phyloP scores from a whole-genome alignment of 2,329 filamentous ascomycete genomes.

The Fusarium brevicatenulatum region DNA sequence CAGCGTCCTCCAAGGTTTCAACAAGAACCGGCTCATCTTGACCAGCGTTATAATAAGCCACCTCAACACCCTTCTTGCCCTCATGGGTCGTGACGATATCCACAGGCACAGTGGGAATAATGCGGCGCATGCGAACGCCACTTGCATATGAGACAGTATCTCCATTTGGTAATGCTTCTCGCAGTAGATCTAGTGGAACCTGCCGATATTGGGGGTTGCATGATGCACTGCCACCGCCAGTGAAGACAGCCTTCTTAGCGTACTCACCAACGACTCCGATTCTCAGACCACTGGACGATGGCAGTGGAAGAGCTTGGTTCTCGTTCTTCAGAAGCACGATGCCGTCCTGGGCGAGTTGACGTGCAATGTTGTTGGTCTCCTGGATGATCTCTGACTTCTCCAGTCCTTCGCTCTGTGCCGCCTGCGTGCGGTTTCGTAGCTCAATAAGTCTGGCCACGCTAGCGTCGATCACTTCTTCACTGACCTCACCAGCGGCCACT shows the following conservation, averaged over 20 bases:
- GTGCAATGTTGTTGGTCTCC: slow-evolving; percentile 22
- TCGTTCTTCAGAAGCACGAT: slow-evolving; percentile 33
- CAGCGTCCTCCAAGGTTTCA: background rate
- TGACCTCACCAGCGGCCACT: background rate
- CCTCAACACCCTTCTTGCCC: background rate
- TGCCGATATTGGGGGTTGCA: background rate
- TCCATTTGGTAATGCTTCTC: rapidly evolving
- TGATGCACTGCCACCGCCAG: background rate
- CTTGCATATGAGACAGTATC: rapidly evolving
- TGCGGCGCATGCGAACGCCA: background rate
- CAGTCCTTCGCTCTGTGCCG: background rate
- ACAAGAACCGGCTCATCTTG: rapidly evolving
- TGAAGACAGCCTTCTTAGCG: background rate
- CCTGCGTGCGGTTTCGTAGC: slow-evolving; percentile 11
- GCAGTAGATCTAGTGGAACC: background rate
- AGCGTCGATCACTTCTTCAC: slow-evolving; percentile 3
- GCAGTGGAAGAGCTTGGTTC: background rate
- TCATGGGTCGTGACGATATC: rapidly evolving
- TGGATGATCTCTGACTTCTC: slow-evolving; percentile 20
- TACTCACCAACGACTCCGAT: background rate
- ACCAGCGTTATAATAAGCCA: background rate
- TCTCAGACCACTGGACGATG: rapidly evolving
- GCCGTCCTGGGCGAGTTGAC: slow-evolving; percentile 3
- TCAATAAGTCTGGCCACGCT: background rate
- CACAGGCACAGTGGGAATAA: background rate